Evolutionary conservation across 1,139 yeast species (phyloP).

Genomic region (Suhomyces guaymorum): DNA sequence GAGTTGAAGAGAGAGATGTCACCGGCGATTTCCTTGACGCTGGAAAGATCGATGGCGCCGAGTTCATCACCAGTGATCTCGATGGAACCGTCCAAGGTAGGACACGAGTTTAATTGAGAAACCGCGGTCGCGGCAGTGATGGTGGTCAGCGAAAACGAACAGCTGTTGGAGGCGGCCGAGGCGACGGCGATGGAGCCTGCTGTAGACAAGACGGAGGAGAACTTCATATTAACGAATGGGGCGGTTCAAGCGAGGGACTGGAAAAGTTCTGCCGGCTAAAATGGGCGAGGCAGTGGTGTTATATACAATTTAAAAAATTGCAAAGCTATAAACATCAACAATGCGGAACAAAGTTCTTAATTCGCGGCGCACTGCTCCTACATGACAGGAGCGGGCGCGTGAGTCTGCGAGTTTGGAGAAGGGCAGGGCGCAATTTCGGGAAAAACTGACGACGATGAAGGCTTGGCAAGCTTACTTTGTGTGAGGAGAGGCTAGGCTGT

Average conservation of each 20-base stretch:
- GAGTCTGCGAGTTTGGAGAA: too few relatives aligned
- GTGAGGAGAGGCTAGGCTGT: too few relatives aligned
- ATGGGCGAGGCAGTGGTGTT: slow-evolving; percentile 1
- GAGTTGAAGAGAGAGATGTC: slow-evolving; percentile 42
- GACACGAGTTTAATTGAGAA: slow-evolving; percentile 38
- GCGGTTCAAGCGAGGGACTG: slow-evolving; percentile 23
- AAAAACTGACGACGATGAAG: too few relatives aligned
- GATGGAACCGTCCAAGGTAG: slow-evolving; percentile 44
- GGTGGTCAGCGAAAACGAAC: slow-evolving; percentile 43
- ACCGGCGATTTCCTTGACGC: slow-evolving; percentile 37
- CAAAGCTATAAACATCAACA: slow-evolving; percentile 1
- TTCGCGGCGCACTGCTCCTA: slow-evolving; percentile 3
- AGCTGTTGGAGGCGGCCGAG: slow-evolving; percentile 23
- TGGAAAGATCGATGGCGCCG: slow-evolving; percentile 35
- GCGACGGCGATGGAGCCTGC: slow-evolving; percentile 19
- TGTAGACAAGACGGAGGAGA: slow-evolving; percentile 16
- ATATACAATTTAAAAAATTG: slow-evolving; percentile 6
- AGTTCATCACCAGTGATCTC: slow-evolving; percentile 42
- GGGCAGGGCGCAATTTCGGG: too few relatives aligned
- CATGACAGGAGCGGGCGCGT: too few relatives aligned
- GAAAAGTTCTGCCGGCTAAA: slow-evolving; percentile 1
- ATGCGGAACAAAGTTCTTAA: slow-evolving; percentile 7
- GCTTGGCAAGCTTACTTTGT: too few relatives aligned
- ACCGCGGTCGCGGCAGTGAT: slow-evolving; percentile 42
- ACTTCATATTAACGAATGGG: too few relatives aligned